Evolutionary conservation across 2,329 filamentous ascomycete species (phyloP), one percentile per base, ranked within the genome.

Genomic region (Harringtonia lauricola): DNA sequence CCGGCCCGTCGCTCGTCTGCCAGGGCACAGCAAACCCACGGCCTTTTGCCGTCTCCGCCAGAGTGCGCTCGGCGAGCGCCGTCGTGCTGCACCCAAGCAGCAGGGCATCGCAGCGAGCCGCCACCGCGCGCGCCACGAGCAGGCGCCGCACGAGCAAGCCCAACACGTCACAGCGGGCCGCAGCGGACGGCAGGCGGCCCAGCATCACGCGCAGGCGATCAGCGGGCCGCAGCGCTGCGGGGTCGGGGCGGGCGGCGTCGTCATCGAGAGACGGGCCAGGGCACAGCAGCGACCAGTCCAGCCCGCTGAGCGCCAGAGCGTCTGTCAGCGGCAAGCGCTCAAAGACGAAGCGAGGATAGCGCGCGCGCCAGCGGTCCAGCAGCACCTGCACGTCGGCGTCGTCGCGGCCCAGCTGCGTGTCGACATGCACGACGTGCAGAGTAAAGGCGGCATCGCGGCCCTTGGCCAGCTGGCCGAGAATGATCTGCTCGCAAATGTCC

Each of bases 41-140:
- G 1, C 92, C 92, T 63, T 95, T 95, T 21, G 90, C 88, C 3
- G 90, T 88, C 63, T 92, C 86, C 8, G 86, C 72, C 14, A 98
- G 75, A 0, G 87, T 86, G 55, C 86, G 80, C 52, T 90, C 86
- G 4, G 92, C 90, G 26, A 98, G 77, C 15, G 81, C 77, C 6
- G 88, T 95, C 18, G 92, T 95, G 51, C 79, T 94, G 62, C 90
- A 81, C 19, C 86, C 89, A 61, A 92, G 82, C 2, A 96, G 64
- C 35, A 96, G 72, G 13, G 79, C 79, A 50, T 82, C 75, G 58
- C 81, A 92, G 13, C 57, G 64, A 24, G 71, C 64, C 15, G 66
- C 60, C 48, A 74, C 70, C 10, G 85, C 84, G 36, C 77, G 66
- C 36, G 76, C 66, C 41, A 87, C 67, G 28, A 95, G 72, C 6